These are phyloP conservation scores for Hirsutella thompsonii DNA, from an alignment of 2,329 filamentous ascomycete genomes.

Conservation along the genomic window DNA sequence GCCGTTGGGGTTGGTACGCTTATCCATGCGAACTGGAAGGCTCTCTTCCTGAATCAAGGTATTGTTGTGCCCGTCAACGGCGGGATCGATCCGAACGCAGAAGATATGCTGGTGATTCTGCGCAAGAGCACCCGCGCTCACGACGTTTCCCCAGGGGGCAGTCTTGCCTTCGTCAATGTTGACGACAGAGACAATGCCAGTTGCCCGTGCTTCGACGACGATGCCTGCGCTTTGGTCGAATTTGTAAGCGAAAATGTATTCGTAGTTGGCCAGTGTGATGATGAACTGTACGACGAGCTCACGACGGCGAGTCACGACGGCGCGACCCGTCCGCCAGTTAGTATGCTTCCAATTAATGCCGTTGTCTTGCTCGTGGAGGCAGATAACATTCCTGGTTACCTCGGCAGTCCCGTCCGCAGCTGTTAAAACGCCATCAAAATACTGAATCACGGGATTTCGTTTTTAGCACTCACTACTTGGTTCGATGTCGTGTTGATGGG, in stretches of 20 bases:
- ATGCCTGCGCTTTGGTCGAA: constrained; percentile 39
- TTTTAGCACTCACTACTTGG: too few relatives aligned
- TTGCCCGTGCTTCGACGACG: constrained; percentile 18
- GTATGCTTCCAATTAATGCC: constrained; percentile 51
- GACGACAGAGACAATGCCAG: constrained; percentile 28
- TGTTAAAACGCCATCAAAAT: constrained; percentile 21
- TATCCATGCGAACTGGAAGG: constrained; percentile 27
- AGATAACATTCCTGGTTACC: constrained; percentile 29
- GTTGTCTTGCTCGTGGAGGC: constrained; percentile 20
- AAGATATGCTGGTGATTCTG: constrained; percentile 59
- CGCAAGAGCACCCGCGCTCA: constrained; percentile 45
- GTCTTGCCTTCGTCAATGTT: constrained; percentile 42
- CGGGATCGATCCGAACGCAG: constrained; percentile 46
- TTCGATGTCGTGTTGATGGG: too few relatives aligned
- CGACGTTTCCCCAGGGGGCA: constrained; percentile 45
- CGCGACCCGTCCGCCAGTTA: constrained; percentile 43
- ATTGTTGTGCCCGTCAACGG: constrained; percentile 46
- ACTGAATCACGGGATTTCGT: too few relatives aligned
- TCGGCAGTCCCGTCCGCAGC: constrained; percentile 18
- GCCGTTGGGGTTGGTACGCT: constrained; percentile 34
- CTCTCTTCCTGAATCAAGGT: constrained; percentile 32
- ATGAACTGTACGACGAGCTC: constrained; percentile 48
- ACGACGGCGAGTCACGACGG: constrained; percentile 39
- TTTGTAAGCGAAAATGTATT: constrained; percentile 31
- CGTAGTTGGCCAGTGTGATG: constrained; percentile 51